phyloP scores from a whole-genome alignment of 495 filamentous ascomycete genomes.

The Articulospora tetracladia region DNA sequence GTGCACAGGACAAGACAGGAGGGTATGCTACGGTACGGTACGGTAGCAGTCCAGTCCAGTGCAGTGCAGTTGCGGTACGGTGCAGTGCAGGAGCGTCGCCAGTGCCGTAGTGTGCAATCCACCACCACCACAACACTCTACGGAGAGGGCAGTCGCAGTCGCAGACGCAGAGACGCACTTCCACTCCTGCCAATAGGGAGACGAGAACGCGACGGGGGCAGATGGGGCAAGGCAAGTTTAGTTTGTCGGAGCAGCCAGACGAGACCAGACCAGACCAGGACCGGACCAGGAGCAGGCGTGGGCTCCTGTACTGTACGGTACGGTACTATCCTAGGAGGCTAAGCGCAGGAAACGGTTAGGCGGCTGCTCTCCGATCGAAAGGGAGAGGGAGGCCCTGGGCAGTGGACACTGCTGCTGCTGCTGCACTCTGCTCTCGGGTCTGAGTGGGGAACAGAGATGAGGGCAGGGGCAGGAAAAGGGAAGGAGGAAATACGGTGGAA shows the following conservation, averaged over 20 bases:
- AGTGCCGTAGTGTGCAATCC: neutral
- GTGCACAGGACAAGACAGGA: no score
- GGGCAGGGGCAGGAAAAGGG: neutral
- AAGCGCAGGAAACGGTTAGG: neutral
- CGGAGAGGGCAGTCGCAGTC: no score
- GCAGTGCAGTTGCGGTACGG: no score
- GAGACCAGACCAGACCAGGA: neutral
- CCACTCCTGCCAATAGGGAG: neutral
- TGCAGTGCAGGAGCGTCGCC: no score
- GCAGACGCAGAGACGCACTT: neutral
- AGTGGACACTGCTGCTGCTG: no score
- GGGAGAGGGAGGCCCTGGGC: neutral
- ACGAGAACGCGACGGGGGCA: neutral
- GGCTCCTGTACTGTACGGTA: neutral
- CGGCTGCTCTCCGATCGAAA: neutral
- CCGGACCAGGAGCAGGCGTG: neutral
- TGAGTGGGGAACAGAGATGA: neutral
- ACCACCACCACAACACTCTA: no score
- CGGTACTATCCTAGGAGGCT: neutral
- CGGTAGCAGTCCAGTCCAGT: no score
- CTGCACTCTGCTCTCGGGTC: no score
- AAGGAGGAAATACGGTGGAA: neutral
- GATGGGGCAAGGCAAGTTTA: no score
- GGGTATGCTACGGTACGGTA: no score
- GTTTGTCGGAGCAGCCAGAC: neutral